Conservation (phyloP, 768 basidiomycete genomes). For the Lyophyllum semitale region DNA sequence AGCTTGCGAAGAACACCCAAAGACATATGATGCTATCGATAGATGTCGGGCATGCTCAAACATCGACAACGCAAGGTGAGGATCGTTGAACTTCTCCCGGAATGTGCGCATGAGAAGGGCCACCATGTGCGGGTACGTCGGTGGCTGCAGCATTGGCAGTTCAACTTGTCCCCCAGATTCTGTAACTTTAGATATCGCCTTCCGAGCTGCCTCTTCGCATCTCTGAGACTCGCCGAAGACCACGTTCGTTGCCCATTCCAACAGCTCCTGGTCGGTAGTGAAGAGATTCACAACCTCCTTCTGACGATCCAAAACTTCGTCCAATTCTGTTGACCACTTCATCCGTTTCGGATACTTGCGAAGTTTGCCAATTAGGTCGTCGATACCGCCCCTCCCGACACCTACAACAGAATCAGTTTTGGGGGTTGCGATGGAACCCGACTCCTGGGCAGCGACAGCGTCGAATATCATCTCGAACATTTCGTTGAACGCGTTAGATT, state of each 20-base stretch:
- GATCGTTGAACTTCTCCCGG: constrained; percentile 76
- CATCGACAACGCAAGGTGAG: constrained; percentile 78
- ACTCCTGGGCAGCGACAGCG: constrained; percentile 41
- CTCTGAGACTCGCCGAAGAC: constrained; percentile 63
- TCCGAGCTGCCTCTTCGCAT: constrained; percentile 49
- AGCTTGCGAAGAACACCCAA: constrained; percentile 84
- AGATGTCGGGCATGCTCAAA: constrained; percentile 79
- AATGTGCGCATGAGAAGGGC: constrained; percentile 77
- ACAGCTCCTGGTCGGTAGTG: constrained; percentile 65
- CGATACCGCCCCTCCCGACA: constrained; percentile 31
- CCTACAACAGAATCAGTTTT: constrained; percentile 14
- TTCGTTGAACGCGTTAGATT: constrained; percentile 66
- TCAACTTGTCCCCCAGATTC: constrained; percentile 23
- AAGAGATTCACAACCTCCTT: constrained; percentile 76
- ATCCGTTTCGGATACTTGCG: constrained; percentile 50
- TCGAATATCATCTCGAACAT: constrained; percentile 77
- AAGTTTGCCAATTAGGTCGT: constrained; percentile 58
- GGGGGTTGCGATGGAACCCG: constrained; percentile 3
- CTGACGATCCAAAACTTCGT: constrained; percentile 63
- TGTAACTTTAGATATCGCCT: constrained; percentile 32
- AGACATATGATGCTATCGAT: constrained; percentile 81
- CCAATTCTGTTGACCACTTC: constrained; percentile 51
- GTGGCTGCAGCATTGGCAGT: constrained; percentile 51
- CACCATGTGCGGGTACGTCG: constrained; percentile 74
- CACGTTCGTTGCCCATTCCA: constrained; percentile 71